A percentile compares a stretch with the other conserved stretches of the same genome.
phyloP scores from a whole-genome alignment of 495 filamentous ascomycete genomes.

The Penicillium taxi region DNA sequence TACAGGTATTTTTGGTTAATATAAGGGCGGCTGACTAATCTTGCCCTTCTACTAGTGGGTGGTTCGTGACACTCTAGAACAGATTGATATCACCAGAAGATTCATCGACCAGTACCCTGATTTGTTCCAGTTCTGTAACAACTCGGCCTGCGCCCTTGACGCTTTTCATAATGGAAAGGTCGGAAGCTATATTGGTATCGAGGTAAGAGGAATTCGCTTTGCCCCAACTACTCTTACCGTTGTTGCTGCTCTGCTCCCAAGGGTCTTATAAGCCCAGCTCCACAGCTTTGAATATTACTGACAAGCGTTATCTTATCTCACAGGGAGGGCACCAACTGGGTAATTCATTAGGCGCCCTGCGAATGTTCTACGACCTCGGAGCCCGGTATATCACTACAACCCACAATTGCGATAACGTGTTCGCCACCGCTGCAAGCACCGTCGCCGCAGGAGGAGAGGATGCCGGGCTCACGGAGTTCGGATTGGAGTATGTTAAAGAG shows the following conservation, averaged over 20 bases:
- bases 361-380: constrained; percentile 56
- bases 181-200: constrained; percentile 11
- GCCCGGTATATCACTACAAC: constrained; percentile 74
- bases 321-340: constrained; percentile 9
- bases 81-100: constrained; percentile 64
- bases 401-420: constrained; percentile 76
- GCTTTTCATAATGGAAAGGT: constrained; percentile 33
- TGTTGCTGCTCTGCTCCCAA: no score
- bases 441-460: constrained; percentile 7
- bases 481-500: constrained; percentile 41
- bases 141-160: constrained; percentile 40
- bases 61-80: constrained; percentile 66
- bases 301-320: no score
- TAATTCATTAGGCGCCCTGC: constrained; percentile 51
- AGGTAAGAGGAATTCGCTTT: no score
- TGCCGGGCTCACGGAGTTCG: constrained; percentile 2
- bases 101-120: constrained; percentile 41
- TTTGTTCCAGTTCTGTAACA: constrained; percentile 13
- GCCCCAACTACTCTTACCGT: no score
- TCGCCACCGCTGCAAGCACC: constrained; percentile 61
- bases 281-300: no score
- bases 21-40: no score
- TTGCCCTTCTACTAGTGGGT: no score
- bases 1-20: no score
- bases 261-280: no score